Evolutionary conservation across 139 green algal species (phyloP), one percentile per base, ranked within the genome.

Genomic region (Pseudopediastrum boryanum): DNA sequence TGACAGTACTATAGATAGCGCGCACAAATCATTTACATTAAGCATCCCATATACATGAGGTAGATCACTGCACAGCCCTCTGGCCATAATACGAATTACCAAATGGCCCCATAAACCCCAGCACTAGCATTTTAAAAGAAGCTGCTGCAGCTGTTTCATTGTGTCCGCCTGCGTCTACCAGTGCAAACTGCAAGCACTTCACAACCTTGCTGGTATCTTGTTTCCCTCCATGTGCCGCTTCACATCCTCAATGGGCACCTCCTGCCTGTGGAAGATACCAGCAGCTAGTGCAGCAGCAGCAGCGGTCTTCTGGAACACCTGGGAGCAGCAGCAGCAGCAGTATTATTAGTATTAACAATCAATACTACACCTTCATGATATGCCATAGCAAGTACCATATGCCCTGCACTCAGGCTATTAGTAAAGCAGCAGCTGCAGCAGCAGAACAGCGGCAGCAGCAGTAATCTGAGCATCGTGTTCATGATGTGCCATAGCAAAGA

Each of bases 191-290:
- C 3, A 21, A 31, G 21, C 38, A 52, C 44, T 78, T 78, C 68
- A 87, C 41, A 92, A 51, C 13, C 96, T 83, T 10, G 95, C 94
- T 7, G 96, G 94, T 35, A 99, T 85, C 41, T 83, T 82, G 41
- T 76, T 67, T 9, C 67, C 39, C 8, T 77, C 86, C 90, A 99
- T 95, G 88, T 98, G 88, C 46, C 88, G 48, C 90, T 99, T 99
- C 19, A 99, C 95, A 12, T 92, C 83, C 2, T 50, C 48, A 41
- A 99, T 98, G n/a, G 72, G 65, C 33, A 99, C 96, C 86, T 99
- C 95, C 12, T 82, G 38, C 1, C 96, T 83, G 85, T 99, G 96
- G 87, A 99, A 99, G 75, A 99, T 99, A 65, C 96, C 96, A 2
- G 96, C 96, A 16, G 96, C 96, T 36, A 99, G 93, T 12, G 94